phyloP scores from a whole-genome alignment of 2,329 filamentous ascomycete species.

The Hymenoscyphus fructigenus region DNA sequence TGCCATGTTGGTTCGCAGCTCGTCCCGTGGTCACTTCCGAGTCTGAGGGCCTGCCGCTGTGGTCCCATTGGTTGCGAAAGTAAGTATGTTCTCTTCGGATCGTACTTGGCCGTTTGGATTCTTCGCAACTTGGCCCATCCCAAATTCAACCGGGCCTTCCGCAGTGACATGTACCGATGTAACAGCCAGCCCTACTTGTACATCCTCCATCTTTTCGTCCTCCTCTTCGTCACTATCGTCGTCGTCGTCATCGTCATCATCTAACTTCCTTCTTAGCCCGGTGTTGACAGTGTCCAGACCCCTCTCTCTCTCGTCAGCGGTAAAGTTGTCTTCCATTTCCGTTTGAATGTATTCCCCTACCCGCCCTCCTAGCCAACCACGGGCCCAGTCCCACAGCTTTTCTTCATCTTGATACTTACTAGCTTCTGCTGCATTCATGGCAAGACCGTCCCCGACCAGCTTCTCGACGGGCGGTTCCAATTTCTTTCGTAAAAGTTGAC shows the following conservation, averaged over 20 bases:
- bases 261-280: slow-evolving; percentile 54
- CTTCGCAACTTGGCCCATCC: slow-evolving; percentile 23
- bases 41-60: slow-evolving; percentile 1
- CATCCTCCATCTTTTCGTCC: slow-evolving; percentile 57
- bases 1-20: background rate
- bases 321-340: slow-evolving; percentile 66
- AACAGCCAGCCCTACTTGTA: slow-evolving; percentile 44
- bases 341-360: slow-evolving; percentile 44
- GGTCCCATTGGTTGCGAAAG: slow-evolving; percentile 50
- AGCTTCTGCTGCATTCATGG: slow-evolving; percentile 25
- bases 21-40: background rate
- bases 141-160: slow-evolving; percentile 21
- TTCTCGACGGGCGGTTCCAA: slow-evolving; percentile 75
- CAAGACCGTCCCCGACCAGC: slow-evolving; percentile 64
- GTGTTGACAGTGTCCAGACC: slow-evolving; percentile 72
- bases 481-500: slow-evolving; percentile 77
- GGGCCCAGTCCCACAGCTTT: slow-evolving; percentile 52
- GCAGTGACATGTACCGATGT: slow-evolving; percentile 20
- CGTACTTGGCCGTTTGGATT: slow-evolving; percentile 23
- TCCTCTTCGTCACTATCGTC: slow-evolving; percentile 53
- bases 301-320: slow-evolving; percentile 63
- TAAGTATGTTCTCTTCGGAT: slow-evolving; percentile 46
- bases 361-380: slow-evolving; percentile 43
- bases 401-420: slow-evolving; percentile 49
- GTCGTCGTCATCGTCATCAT: slow-evolving; percentile 39